Evolutionary conservation across 2,329 filamentous ascomycete genomes (phyloP), one percentile per base, ranked within the genome.

Genomic region (Venturia carpophila): DNA sequence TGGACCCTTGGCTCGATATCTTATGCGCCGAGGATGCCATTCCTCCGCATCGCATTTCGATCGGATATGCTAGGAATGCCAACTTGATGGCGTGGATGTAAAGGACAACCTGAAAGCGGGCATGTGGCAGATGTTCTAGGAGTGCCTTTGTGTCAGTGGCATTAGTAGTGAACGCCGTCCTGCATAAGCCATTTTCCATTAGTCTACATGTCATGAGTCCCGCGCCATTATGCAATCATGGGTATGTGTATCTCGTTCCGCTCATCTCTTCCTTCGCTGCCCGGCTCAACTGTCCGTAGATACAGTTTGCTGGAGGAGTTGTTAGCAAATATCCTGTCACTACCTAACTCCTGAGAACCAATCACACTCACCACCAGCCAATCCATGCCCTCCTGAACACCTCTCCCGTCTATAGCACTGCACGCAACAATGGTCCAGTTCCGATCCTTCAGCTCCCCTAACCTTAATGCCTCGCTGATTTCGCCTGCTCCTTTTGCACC

Each of bases 371-470:
- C 90, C 82, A 95, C 92, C 74, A 99, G 81, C 94, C 94, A 99
- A 78, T 99, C 94, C 94, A 99, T 99, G 67, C 94, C 94, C 78
- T 99, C 94, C 68, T 88, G 91, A 56, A 99, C 90, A 75, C 94
- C 94, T 72, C 90, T 89, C 55, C 94, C 94, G 74, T 97, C 94
- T 65, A 99, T 93, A 17, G 94, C 94, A 69, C 91, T 96, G 77
- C 94, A 99, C 27, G 92, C 93, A 75, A 99, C 92, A 74, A 99
- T 99, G 77, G 92, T 97, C 94, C 94, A 99, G 82, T 97, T 99
- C 72, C 94, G 85, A 77, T 99, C 94, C 71, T 93, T 88, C 74
- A 99, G 80, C 77, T 97, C 92, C 64, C 91, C 92, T 70, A 99
- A 79, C 71, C 88, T 89, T 76, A 99, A 78, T 61, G 92, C 93